A percentile compares a stretch with the other conserved stretches of the same genome.
phyloP scores from a whole-genome alignment of 495 filamentous ascomycete genomes.

The Penicillium desertorum region DNA sequence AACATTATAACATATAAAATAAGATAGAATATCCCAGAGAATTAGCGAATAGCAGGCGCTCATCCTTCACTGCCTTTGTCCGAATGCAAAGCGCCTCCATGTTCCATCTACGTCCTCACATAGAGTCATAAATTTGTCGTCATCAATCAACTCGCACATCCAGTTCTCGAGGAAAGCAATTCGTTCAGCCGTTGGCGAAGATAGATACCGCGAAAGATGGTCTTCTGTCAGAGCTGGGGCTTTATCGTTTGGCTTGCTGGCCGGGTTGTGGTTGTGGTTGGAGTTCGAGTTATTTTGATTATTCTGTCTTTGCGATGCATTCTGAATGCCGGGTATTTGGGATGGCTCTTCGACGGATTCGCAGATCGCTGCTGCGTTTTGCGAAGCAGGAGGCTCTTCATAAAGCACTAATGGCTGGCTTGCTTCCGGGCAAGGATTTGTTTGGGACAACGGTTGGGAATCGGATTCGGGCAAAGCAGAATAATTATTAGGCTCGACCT shows the following conservation, averaged over 20 bases:
- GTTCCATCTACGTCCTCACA: slow-evolving; percentile 46
- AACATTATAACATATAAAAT: neutral
- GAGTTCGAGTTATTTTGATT: neutral
- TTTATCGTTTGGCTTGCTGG: neutral
- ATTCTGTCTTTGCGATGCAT: neutral
- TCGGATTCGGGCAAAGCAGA: neutral
- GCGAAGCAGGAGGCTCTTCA: neutral
- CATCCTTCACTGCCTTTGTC: slow-evolving; percentile 21
- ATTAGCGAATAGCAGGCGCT: neutral
- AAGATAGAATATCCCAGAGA: neutral
- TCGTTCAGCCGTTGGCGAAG: slow-evolving; percentile 37
- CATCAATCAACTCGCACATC: slow-evolving; percentile 46
- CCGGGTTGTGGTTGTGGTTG: neutral
- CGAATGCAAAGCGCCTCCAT: slow-evolving; percentile 47
- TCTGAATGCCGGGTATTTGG: neutral
- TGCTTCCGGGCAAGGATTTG: neutral
- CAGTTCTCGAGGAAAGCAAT: slow-evolving; percentile 39
- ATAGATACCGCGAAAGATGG: slow-evolving; percentile 34
- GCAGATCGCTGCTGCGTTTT: neutral
- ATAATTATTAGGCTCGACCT: neutral
- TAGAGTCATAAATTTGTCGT: slow-evolving; percentile 45
- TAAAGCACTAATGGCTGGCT: neutral
- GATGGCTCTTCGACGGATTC: neutral
- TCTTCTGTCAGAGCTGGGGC: slow-evolving; percentile 21
- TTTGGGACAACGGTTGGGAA: neutral